These are phyloP conservation scores for Colletotrichum falcatum DNA, from an alignment of 2,329 filamentous ascomycete genomes.

Conservation along the genomic window DNA sequence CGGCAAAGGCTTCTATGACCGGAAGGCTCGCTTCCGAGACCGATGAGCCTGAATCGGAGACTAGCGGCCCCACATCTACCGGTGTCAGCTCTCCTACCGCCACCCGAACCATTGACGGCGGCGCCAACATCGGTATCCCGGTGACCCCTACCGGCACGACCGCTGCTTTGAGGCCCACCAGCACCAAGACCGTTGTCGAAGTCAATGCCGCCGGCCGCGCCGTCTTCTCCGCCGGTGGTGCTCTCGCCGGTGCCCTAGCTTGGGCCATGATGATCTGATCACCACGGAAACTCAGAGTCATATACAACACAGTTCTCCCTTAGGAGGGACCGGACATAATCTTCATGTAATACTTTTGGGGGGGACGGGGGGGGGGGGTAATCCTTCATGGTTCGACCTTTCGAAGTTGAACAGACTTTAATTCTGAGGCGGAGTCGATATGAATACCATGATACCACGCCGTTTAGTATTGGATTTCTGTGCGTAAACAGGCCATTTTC, in stretches of 20 bases:
- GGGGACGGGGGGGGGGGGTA: too few species aligned
- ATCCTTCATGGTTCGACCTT: conserved; percentile 22
- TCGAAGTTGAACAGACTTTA: neutral
- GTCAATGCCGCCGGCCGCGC: conserved; percentile 30
- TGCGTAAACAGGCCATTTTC: conserved; percentile 5
- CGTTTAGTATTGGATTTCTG: conserved; percentile 19
- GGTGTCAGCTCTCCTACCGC: conserved; percentile 17
- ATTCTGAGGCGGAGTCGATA: conserved; percentile 3
- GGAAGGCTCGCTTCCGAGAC: conserved; percentile 3
- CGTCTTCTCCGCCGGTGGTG: conserved; percentile 23
- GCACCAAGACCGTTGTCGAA: conserved; percentile 22
- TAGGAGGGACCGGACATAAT: neutral
- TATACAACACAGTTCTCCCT: neutral
- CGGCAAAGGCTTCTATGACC: conserved; percentile 4
- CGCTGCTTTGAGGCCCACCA: conserved; percentile 8
- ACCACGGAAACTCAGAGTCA: neutral
- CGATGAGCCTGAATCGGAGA: conserved; percentile 9
- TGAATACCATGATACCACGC: conserved; percentile 35
- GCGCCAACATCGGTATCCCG: conserved; percentile 27
- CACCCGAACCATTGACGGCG: conserved; percentile 23
- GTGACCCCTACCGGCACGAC: conserved; percentile 11
- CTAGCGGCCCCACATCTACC: conserved; percentile 11
- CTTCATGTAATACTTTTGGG: conserved; percentile 31
- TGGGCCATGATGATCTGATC: conserved; percentile 23
- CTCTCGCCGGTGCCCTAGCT: conserved; percentile 12